Base-by-base conservation (phyloP, 805 yeast genomes). In the Jamesozyma piceae region DNA sequence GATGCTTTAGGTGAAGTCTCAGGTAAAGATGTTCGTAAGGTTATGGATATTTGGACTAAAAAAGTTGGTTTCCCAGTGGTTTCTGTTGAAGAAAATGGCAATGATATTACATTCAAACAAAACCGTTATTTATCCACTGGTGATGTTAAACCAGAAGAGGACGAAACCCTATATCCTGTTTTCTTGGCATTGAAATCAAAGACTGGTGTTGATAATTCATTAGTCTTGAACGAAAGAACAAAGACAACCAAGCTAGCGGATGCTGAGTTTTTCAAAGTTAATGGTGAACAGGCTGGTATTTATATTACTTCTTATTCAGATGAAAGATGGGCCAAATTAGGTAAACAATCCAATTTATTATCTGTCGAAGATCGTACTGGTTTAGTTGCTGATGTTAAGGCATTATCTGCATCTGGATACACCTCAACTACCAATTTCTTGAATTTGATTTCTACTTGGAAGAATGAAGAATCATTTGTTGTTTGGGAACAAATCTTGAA, bases 41-140 rank as follows among this genome's bases (percentile, higher is more conserved):
- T 80, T 33, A 84, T 84, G 92, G 77, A 78, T 54, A 74, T 77
- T 46, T 84, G 95, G 94, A 83, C 88, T 44, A 77, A 77, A 54
- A 75, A 80, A 55, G 75, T 82, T 46, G 94, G 94, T 6, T 84
- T 71, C 68, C 94, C 94, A 21, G 77, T 84, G 14, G 66, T 85
- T 39, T 65, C 74, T 28, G 89, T 83, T 31, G 69, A 72, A 39
- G 89, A 81, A 63, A 67, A 69, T 39, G 69, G 69, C 19, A 65
- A 70, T 39, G 67, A 70, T 39, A 63, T 82, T 42, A 70, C 69
- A 18, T 68, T 84, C 39, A 73, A 77, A 42, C 95, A 84, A 65
- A 72, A 80, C 64, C 75, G 95, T 57, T 84, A 75, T 67, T 72
- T 84, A 49, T 72, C 81, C 32, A 78, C 90, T 34, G 88, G 83